Base-by-base conservation (phyloP, 306 rosid species). In the Comarum palustre region DNA sequence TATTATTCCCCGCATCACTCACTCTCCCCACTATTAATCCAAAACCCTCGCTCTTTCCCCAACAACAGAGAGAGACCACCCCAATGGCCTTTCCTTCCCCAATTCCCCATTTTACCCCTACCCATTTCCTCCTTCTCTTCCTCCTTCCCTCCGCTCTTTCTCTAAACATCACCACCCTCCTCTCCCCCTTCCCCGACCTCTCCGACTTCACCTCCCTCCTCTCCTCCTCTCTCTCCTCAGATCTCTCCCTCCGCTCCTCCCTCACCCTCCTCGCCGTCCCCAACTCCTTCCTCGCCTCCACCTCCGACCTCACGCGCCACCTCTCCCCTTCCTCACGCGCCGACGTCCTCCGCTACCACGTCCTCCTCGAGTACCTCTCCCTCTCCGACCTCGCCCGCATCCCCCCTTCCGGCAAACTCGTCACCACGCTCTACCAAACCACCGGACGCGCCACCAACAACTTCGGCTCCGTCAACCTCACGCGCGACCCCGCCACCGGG, bases 211-310 rank as follows among this genome's bases (percentile, higher is more conserved):
- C 84, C 16, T 19, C 87, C 62, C 92, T 91, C 32, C 75, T 95
- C 78, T 76, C 93, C 80, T 39, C 92, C 59, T 2, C 87, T 54
- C 27, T 92, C 42, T 20, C 84, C 73, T 10, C 78, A 66, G 99
- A 95, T 55, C 88, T 95, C 82, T 32, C 79, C 78, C 84, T 61
- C 73, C 96, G 92, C 25, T 48, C 90, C 73, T 87, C 96, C 69
- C 80, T 95, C 67, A 90, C 99, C 9, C 84, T 95, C 85, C 96
- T 95, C 59, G 99, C 86, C 82, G 96, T 95, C 78, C 97, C 99
- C 0, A 95, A 95, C 68, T 6, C 86, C 8, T 79, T 64, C 77
- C 86, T 95, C 64, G 76, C 89, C 68, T 24, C 84, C 74, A 59
- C 87, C 47, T 71, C 79, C 63, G 85, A 75, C 32, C 84, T 87